These are phyloP conservation scores for Margaritispora aquatica DNA, from an alignment of 495 filamentous ascomycete genomes.

Conservation along the genomic window DNA sequence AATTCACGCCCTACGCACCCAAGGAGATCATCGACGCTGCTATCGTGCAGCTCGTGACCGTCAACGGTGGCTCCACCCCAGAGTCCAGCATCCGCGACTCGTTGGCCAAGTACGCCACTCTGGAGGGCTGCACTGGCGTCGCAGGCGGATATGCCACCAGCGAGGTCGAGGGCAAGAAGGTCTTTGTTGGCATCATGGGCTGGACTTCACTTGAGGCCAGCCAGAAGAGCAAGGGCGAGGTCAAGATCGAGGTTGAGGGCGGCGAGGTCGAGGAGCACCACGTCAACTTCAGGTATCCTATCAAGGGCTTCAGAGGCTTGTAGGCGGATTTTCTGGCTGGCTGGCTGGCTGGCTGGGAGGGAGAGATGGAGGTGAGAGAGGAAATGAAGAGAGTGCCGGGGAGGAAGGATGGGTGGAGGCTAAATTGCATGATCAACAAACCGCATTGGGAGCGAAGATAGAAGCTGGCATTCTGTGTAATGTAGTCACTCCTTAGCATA, in stretches of 20 bases:
- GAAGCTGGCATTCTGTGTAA: neutral
- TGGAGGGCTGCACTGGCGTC: constrained; percentile 12
- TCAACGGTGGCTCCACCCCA: neutral
- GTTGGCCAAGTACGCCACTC: neutral
- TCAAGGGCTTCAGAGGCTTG: constrained; percentile 19
- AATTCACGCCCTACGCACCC: constrained; percentile 16
- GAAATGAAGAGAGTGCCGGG: neutral
- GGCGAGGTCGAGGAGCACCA: constrained; percentile 8
- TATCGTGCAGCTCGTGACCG: constrained; percentile 8
- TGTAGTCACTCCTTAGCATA: neutral
- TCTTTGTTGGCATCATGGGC: constrained; percentile 13
- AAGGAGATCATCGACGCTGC: constrained; percentile 17
- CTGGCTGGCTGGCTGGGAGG: neutral
- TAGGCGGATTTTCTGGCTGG: neutral
- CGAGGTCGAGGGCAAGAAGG: constrained; percentile 10
- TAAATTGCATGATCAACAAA: neutral
- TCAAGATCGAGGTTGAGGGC: neutral
- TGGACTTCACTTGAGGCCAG: constrained; percentile 9
- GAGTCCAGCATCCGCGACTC: neutral
- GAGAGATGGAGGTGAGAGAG: neutral
- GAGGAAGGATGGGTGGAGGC: no score
- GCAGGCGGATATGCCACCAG: constrained; percentile 1
- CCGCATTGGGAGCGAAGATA: neutral
- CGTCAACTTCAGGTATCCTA: constrained; percentile 16
- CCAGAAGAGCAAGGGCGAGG: neutral